phyloP scores from a whole-genome alignment of 768 basidiomycete genomes.

The Coprinopsis sp. region DNA sequence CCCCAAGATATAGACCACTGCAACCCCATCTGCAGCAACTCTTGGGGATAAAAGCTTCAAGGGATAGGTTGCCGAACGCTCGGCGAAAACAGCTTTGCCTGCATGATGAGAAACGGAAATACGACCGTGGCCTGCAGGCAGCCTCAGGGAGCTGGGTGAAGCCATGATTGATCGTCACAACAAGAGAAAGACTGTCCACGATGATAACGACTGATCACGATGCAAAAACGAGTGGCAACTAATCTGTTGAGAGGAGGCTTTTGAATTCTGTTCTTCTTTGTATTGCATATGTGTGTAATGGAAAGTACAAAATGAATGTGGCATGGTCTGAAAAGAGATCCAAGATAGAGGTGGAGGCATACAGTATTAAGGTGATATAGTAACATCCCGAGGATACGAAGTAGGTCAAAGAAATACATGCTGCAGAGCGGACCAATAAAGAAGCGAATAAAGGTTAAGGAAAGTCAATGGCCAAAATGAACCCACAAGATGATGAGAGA shows the following conservation, averaged over 20 bases:
- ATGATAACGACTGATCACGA: too few relatives aligned
- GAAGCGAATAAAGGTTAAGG: too few relatives aligned
- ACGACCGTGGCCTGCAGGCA: slow-evolving; percentile 50
- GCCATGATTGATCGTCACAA: background rate
- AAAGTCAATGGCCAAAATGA: too few relatives aligned
- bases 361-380: slow-evolving; percentile 8
- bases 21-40: slow-evolving; percentile 44
- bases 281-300: background rate
- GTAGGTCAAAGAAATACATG: slow-evolving; percentile 2
- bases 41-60: slow-evolving; percentile 82
- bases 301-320: slow-evolving; percentile 5
- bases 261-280: slow-evolving; percentile 1
- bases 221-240: too few relatives aligned
- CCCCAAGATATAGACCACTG: slow-evolving; percentile 71
- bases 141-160: slow-evolving; percentile 16
- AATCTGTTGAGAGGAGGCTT: background rate
- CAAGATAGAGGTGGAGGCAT: background rate
- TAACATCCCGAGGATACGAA: slow-evolving; percentile 2
- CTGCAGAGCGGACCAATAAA: slow-evolving; percentile 3
- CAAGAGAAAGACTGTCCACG: too few relatives aligned
- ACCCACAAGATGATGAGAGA: too few relatives aligned
- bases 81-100: slow-evolving; percentile 57
- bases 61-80: slow-evolving; percentile 79
- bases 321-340: background rate
- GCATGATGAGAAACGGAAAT: slow-evolving; percentile 53